Percentiles rank a stretch among this genome's conserved stretches.
Conservation (phyloP, 768 basidiomycete species). For the Strobilomyces dryophilus region DNA sequence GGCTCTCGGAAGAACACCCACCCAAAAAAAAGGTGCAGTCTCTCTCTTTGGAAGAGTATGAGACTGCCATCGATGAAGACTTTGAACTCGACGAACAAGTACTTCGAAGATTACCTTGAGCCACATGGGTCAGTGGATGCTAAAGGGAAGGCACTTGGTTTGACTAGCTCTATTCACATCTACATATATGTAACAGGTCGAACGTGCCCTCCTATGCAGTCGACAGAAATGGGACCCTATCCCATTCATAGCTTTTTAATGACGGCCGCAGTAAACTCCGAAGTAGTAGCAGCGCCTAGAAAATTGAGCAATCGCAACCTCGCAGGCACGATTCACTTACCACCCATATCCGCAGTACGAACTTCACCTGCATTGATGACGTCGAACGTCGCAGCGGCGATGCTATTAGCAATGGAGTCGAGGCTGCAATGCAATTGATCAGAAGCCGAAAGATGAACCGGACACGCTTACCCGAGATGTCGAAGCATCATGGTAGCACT, state of each 20-base stretch:
- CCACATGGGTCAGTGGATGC: not conserved
- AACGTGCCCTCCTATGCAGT: not conserved
- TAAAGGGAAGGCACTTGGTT: slow-evolving; percentile 18
- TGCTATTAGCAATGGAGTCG: slow-evolving; percentile 88
- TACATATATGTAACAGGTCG: slow-evolving; percentile 24
- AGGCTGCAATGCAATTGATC: slow-evolving; percentile 47
- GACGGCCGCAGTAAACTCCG: slow-evolving; percentile 91
- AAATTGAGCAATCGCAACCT: slow-evolving; percentile 7
- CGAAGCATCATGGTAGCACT: slow-evolving; percentile 98
- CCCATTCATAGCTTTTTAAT: slow-evolving; percentile 68
- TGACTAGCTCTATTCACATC: slow-evolving; percentile 18
- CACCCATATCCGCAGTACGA: slow-evolving; percentile 93
- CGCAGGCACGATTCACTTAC: slow-evolving; percentile 41
- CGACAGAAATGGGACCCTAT: not conserved
- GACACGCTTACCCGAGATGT: slow-evolving; percentile 74
- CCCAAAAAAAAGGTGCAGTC: slow-evolving; percentile 46
- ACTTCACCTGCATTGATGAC: slow-evolving; percentile 87
- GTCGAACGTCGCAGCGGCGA: slow-evolving; percentile 88
- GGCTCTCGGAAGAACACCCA: slow-evolving; percentile 22
- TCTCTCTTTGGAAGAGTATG: slow-evolving; percentile 49
- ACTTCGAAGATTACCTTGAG: slow-evolving; percentile 21
- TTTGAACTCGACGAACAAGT: slow-evolving; percentile 43
- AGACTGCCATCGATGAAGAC: slow-evolving; percentile 46
- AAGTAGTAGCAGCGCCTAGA: slow-evolving; percentile 81
- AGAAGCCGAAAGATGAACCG: slow-evolving; percentile 12